Conservation (phyloP, 176 grass and related monocot genomes). For the Aegilops longissima region DNA sequence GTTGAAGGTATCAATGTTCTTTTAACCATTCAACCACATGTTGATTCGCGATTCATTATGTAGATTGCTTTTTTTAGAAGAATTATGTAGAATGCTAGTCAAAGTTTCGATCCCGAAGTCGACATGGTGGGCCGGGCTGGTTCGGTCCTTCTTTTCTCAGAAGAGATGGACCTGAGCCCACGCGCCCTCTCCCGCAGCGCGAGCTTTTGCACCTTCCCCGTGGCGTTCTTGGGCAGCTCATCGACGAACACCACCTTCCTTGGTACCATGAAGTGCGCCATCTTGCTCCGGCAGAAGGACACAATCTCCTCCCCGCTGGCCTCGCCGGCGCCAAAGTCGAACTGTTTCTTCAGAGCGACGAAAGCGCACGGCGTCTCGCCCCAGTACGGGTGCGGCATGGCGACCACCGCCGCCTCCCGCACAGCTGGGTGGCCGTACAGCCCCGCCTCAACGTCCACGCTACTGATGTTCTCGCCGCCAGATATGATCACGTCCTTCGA, state of each 20-base stretch:
- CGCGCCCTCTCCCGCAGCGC: not conserved
- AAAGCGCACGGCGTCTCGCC: conserved; percentile 67
- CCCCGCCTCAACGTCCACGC: conserved; percentile 58
- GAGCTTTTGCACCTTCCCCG: no score
- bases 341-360: conserved; percentile 29
- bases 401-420: conserved; percentile 48
- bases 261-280: conserved; percentile 42
- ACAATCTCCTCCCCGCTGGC: conserved; percentile 16
- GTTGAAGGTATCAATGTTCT: no score
- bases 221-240: no score
- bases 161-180: no score
- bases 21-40: no score
- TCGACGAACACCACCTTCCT: no score
- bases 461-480: conserved; percentile 69
- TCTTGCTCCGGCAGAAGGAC: conserved; percentile 37
- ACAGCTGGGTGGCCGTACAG: conserved; percentile 44
- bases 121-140: no score
- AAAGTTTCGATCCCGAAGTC: no score
- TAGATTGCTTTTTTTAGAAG: no score
- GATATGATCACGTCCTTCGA: conserved; percentile 72
- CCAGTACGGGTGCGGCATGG: conserved; percentile 58
- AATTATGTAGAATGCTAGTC: no score
- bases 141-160: no score
- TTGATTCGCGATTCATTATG: no score
- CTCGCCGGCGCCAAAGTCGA: not conserved